Base-by-base conservation (phyloP, 257 asterid genomes). In the Primulina tabacum region DNA sequence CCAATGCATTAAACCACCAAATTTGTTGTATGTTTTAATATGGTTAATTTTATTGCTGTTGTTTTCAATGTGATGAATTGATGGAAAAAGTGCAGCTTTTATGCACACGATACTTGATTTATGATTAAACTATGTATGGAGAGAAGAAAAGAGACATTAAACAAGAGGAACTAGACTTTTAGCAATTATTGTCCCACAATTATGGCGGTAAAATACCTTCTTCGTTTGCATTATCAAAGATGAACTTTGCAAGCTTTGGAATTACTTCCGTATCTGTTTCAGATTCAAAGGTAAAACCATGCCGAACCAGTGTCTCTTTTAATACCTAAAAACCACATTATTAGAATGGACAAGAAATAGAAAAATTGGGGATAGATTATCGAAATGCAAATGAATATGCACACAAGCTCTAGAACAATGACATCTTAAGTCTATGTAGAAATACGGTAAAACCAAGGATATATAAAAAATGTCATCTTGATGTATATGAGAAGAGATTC, bases 221-320 rank as follows among this genome's bases (percentile, higher is more conserved):
- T 74, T 86, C 99, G 78, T 82, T 87, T 33, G 97, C 91, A 61
- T 91, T 94, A 78, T 94, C 97, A 75, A 85, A 94, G 30, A 94
- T 85, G 73, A 83, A 91, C 75, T 94, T 94, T 71, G 97, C 97
- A 69, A 94, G 99, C 93, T 94, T 94, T 12, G 99, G 97, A 78
- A 94, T 94, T 71, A 94, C 99, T 84, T 94, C 97, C 4, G 99
- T 94, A 73, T 94, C 99, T 60, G 99, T 37, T 26, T 30, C 28
- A 28, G 55, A 75, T 52, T 56, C 40, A 62, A 53, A 35, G 9
- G 38, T 11, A 77, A 94, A 94, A 69, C 96, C 97, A 86, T 91
- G 99, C 35, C 95, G 92, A 70, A 91, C 82, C 69, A 94, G 87
- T 35, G 97, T 83, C 88, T 89, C 88, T 81, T 94, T 94, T 73